Evolutionary conservation across 2,329 filamentous ascomycete genomes (phyloP), one percentile per base, ranked within the genome.

Genomic region (Juglanconis oblonga): DNA sequence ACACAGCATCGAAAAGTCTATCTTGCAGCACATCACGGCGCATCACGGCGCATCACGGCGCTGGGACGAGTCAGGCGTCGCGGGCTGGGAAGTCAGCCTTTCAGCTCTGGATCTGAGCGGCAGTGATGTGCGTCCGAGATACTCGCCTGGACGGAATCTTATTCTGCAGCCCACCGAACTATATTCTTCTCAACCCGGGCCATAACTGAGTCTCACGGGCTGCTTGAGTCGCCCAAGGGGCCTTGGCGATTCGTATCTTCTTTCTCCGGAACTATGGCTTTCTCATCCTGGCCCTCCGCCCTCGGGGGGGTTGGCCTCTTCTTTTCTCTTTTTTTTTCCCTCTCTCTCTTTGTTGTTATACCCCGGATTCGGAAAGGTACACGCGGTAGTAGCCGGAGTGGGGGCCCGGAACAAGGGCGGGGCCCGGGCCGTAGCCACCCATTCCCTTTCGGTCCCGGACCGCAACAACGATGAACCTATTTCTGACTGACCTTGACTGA

Each of bases 391-490:
- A 45, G 42, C 42, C 42, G 42, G 11, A 45, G 42, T 45, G 42
- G 42, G n/a, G 42, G 5, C n/a, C 42, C 5, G n/a, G 42, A 17
- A 45, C 42, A 45, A 13, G 42, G 42, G 31, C 42, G 42, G 42
- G 40, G 44, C 32, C 54, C 47, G 35, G 45, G 29, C 33, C 17
- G 31, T 49, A n/a, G n/a, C n/a, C 40, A 4, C 6, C 17, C 52
- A 32, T 14, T 9, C 35, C 17, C 31, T 8, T 17, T 6, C 4
- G 13, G 4, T 49, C 33, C 54, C 45, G 55, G 47, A 38, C 47
- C 55, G 42, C 14, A 38, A 44, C 48, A 42, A 42, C 55, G 48
- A 57, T 57, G 42, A 57, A 51, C 55, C 36, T 44, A 57, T 24
- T 45, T 33, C n/a, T 56, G n/a, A n/a, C n/a, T n/a, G n/a, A n/a